Evolutionary conservation across 2,329 filamentous ascomycete genomes (phyloP), one percentile per base, ranked within the genome.

Genomic region (Lasiodiplodia citricola): DNA sequence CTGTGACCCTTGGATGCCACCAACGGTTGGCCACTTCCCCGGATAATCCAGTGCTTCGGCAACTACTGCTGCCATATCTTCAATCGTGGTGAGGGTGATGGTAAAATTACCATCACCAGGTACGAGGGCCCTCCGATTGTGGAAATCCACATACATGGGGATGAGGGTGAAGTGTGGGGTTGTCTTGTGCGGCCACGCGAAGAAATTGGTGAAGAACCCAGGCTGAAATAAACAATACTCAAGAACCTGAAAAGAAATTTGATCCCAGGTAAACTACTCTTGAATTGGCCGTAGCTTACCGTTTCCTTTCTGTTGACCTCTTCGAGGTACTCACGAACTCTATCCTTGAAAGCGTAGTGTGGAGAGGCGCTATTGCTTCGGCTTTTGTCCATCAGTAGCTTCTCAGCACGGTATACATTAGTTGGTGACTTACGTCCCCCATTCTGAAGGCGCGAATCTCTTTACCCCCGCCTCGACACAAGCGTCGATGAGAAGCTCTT

Each of bases 401-500:
- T 28, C 23, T 25, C 5, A 35, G 35, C 11, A 35, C 8, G 28
- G 13, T 0, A 0, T 37, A n/a, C 16, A n/a, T 13, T 23, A 8
- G 18, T 47, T 47, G 56, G 44, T 41, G 18, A 60, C 69, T 64
- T 47, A 69, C 69, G 77, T 71, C 13, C 71, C 71, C 76, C 76
- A 79, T 70, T 79, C 77, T 4, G 71, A 70, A 1, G 77, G 77
- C 1, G 75, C 74, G 68, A 79, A 79, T 50, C 76, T 72, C 2
- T 67, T 68, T 0, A 79, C 75, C 31, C 74, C 73, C 1, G 77
- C 77, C 5, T 71, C 71, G 56, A 76, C 74, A 68, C 72, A 74
- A 1, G 78, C 78, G 41, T 76, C 71, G 65, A 79, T 78, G 0
- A 79, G 72, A 50, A 77, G 78, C 47, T 74, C 75, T 60, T 78